Conservation (phyloP, 805 yeast genomes). For the Saturnispora zaruensis region DNA sequence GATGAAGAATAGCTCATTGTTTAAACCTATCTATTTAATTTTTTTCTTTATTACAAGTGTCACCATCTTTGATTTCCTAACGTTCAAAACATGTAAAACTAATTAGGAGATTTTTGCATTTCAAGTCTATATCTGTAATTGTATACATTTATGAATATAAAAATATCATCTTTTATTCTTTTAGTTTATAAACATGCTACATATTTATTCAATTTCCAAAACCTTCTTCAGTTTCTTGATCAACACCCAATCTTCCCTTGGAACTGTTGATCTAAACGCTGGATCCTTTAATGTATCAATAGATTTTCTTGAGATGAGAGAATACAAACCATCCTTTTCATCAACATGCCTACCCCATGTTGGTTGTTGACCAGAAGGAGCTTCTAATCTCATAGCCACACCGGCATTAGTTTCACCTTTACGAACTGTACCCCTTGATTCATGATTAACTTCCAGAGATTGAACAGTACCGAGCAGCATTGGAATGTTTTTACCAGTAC, state of each 20-base stretch:
- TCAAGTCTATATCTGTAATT: background rate
- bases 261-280: constrained; percentile 90
- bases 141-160: background rate
- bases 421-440: constrained; percentile 66
- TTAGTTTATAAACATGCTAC: background rate
- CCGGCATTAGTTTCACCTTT: constrained; percentile 97
- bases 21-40: background rate
- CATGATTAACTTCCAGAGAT: constrained; percentile 95
- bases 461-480: constrained; percentile 79
- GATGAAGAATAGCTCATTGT: constrained; percentile 11
- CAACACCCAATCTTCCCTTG: constrained; percentile 93
- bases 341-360: constrained; percentile 99
- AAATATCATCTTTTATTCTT: background rate
- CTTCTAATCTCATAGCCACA: constrained; percentile 96
- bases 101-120: too few species aligned
- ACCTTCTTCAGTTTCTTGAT: constrained; percentile 81
- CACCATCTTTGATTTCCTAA: background rate
- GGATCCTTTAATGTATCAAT: constrained; percentile 97
- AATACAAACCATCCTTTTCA: constrained; percentile 82
- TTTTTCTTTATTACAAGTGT: background rate
- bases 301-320: constrained; percentile 81
- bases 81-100: too few species aligned
- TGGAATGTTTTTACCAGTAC: constrained; percentile 62
- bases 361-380: constrained; percentile 88
- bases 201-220: constrained; percentile 52